These are phyloP conservation scores for Setaria viridis DNA, from an alignment of 202 grass and related monocot genomes.

Conservation along the genomic window DNA sequence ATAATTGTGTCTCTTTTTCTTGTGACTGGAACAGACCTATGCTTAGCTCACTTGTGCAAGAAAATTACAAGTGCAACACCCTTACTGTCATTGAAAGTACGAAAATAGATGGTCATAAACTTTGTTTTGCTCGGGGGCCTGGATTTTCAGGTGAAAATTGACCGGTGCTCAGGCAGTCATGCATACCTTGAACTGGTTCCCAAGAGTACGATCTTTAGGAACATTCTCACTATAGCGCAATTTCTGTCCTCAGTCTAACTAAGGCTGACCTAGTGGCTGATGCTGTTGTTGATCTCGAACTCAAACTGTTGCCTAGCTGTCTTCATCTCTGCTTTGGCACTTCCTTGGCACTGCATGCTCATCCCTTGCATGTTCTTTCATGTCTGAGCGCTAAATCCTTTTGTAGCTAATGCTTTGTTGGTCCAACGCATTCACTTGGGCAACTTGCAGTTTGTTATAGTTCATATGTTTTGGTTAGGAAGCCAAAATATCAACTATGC, in stretches of 20 bases:
- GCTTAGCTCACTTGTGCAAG: background rate
- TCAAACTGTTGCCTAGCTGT: background rate
- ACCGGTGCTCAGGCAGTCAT: background rate
- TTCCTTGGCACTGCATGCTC: background rate
- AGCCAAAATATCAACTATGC: constrained; percentile 1
- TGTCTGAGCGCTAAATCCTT: background rate
- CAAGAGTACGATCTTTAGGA: background rate
- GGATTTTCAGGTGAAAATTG: background rate
- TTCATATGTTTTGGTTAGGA: background rate
- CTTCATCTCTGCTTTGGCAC: background rate
- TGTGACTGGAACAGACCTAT: background rate
- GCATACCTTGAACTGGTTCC: background rate
- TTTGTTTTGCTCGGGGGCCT: constrained; percentile 18
- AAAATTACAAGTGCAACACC: background rate
- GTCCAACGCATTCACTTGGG: background rate
- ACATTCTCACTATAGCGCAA: background rate
- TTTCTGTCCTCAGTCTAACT: background rate
- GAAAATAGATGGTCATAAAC: constrained; percentile 2
- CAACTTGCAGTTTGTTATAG: background rate
- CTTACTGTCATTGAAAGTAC: background rate
- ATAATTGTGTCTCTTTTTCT: background rate
- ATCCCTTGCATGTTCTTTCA: background rate
- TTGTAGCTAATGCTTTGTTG: background rate
- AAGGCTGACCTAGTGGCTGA: background rate
- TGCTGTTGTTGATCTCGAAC: background rate